A percentile compares a stretch with the other conserved stretches of the same genome.
Evolutionary conservation across 2,329 filamentous ascomycete species (phyloP).

Genomic region (Catunica adiposa): DNA sequence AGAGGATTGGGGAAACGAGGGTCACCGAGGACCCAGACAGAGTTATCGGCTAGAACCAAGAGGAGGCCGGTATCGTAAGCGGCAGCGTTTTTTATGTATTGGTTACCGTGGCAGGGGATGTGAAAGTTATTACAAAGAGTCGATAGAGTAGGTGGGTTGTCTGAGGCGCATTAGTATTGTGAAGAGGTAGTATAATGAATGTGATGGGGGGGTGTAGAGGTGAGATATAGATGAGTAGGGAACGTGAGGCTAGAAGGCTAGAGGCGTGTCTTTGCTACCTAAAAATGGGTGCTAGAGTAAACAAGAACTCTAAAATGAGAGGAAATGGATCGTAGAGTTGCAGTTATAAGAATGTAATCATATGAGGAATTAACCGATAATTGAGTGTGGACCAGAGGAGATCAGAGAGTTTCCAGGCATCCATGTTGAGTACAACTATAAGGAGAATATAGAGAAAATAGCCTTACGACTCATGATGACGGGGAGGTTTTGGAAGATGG

Average conservation of each 20-base stretch:
- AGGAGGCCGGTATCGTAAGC: slow-evolving; percentile 35
- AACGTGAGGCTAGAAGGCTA: too few species aligned
- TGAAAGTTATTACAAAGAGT: background rate
- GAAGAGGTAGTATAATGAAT: background rate
- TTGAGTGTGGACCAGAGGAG: background rate
- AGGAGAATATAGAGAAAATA: background rate
- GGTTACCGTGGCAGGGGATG: background rate
- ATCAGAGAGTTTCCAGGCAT: background rate
- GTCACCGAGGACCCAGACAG: slow-evolving; percentile 40
- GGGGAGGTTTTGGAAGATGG: background rate
- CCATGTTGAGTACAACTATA: background rate
- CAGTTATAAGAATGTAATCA: background rate
- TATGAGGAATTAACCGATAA: background rate
- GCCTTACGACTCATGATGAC: background rate
- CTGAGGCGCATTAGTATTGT: background rate
- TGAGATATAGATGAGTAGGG: background rate
- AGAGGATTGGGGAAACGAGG: slow-evolving; percentile 39
- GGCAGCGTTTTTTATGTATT: slow-evolving; percentile 25
- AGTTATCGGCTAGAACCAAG: slow-evolving; percentile 27
- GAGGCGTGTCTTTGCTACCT: too few species aligned
- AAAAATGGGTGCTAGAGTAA: too few species aligned
- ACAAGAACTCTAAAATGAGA: background rate
- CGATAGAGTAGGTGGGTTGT: background rate
- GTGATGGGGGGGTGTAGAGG: background rate
- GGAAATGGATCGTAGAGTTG: background rate